Evolutionary conservation across 2,329 filamentous ascomycete species (phyloP), one percentile per base, ranked within the genome.

Genomic region (Neurospora sp.): DNA sequence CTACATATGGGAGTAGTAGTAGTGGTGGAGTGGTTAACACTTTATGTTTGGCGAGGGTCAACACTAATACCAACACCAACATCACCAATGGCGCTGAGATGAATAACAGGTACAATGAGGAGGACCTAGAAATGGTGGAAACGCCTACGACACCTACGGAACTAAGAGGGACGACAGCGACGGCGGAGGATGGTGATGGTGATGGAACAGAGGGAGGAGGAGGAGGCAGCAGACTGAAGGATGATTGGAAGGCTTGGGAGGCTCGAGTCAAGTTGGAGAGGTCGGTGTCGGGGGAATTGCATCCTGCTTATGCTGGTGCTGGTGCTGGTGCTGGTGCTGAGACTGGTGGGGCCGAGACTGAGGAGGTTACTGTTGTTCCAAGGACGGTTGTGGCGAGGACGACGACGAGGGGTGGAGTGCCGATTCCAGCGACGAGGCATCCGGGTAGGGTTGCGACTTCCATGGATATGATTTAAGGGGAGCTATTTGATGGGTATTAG

Each of bases 231-330:
- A 52, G 43, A 28, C 68, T 77, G 11, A 78, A 74, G 68, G 77
- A 79, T 12, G 78, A 81, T 68, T 82, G 78, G 78, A 82, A 82
- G 74, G 77, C 76, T 11, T 79, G 77, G 76, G 79, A 82, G 71
- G 78, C 79, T 6, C 74, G 75, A n/a, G 40, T 77, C 0, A 74
- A 76, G 19, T 67, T 69, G 12, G 73, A 77, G 40, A 71, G 74
- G 23, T 71, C 76, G 4, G 39, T 68, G 52, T 72, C 74, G 3
- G 72, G 69, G 28, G 74, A 72, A 1, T 72, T 68, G 41, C 77
- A 78, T 66, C 77, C 77, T 10, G 71, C 73, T 52, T n/a, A n/a
- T n/a, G n/a, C n/a, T n/a, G n/a, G n/a, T n/a, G 23, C 4, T 52
- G 28, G 10, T 52, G 43, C 43, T 52, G n/a, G n/a, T 46, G 41